Percentiles rank a stretch among this genome's conserved stretches.
These are phyloP conservation scores for Kitagawia praeruptora DNA, from an alignment of 129 eudicot species.

Conservation along the genomic window DNA sequence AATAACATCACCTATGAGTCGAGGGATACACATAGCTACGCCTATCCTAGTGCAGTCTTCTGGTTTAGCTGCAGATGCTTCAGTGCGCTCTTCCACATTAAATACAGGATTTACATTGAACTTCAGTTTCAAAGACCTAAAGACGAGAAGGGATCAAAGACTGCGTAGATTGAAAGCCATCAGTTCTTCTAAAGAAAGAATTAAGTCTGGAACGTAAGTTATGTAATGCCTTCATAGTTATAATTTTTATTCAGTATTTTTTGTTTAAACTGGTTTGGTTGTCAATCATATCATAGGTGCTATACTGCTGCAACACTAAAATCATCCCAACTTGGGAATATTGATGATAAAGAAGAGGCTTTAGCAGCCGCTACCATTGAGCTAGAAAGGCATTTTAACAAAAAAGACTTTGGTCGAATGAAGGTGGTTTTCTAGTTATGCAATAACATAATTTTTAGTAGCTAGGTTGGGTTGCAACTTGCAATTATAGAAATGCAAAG, in stretches of 20 bases:
- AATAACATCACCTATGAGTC: constrained; percentile 15
- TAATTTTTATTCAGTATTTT: not conserved
- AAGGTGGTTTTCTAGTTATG: constrained; percentile 43
- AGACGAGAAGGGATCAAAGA: constrained; percentile 59
- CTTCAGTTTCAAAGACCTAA: constrained; percentile 62
- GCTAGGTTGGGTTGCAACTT: not conserved
- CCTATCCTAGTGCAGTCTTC: constrained; percentile 25
- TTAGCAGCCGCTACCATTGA: constrained; percentile 88
- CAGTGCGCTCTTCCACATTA: constrained; percentile 30
- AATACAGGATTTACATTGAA: constrained; percentile 50
- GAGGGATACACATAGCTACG: constrained; percentile 27
- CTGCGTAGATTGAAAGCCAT: constrained; percentile 34
- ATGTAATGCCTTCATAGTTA: constrained; percentile 5
- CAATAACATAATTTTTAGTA: not conserved
- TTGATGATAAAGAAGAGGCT: constrained; percentile 65
- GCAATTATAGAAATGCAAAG: not conserved
- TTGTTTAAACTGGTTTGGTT: constrained; percentile 17
- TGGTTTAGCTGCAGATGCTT: constrained; percentile 33
- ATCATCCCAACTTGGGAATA: constrained; percentile 50
- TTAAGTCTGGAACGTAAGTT: constrained; percentile 34
- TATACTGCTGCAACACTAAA: constrained; percentile 74
- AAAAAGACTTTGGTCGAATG: constrained; percentile 71
- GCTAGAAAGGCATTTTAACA: constrained; percentile 49
- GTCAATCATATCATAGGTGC: constrained; percentile 32
- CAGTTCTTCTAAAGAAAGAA: constrained; percentile 24